Percentiles rank a stretch among this genome's conserved stretches.
phyloP scores from a whole-genome alignment of 768 basidiomycete genomes.

The Austroboletus eburneus region DNA sequence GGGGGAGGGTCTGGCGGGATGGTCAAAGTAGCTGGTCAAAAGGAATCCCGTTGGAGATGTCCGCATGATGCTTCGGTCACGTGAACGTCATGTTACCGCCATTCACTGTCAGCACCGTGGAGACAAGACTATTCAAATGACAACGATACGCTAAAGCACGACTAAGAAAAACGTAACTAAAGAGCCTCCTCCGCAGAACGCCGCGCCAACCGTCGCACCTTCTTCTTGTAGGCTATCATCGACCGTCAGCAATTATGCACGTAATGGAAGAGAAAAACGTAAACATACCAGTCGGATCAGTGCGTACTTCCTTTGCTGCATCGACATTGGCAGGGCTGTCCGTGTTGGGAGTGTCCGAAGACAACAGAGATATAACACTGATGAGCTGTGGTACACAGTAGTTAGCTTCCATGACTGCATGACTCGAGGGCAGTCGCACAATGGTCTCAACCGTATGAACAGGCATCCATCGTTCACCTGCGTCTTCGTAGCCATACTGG shows the following conservation, averaged over 20 bases:
- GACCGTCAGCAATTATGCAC: conserved; percentile 17
- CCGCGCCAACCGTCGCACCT: conserved; percentile 85
- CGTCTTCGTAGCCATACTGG: conserved; percentile 95
- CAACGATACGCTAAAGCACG: conserved; percentile 16
- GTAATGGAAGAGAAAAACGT: too few relatives aligned
- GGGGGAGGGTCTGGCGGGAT: conserved; percentile 10
- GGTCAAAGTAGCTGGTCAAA: conserved; percentile 8
- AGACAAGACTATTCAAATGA: conserved; percentile 6
- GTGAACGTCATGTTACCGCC: conserved; percentile 11
- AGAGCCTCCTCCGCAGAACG: conserved; percentile 86
- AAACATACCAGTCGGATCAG: conserved; percentile 52
- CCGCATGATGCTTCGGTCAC: conserved; percentile 12
- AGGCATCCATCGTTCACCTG: conserved; percentile 96
- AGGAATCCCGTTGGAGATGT: not conserved
- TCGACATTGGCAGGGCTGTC: conserved; percentile 97
- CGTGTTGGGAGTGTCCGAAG: conserved; percentile 84
- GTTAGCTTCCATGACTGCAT: not conserved
- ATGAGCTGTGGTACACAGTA: conserved; percentile 58
- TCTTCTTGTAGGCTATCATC: conserved; percentile 83
- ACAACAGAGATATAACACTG: conserved; percentile 93
- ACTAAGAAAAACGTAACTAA: conserved; percentile 39
- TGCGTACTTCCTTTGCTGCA: conserved; percentile 84
- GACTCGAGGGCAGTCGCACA: conserved; percentile 40
- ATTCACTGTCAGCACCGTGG: too few relatives aligned
- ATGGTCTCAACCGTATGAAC: conserved; percentile 97